phyloP scores from a whole-genome alignment of 805 yeast genomes.

The Ogataea ramenticola region DNA sequence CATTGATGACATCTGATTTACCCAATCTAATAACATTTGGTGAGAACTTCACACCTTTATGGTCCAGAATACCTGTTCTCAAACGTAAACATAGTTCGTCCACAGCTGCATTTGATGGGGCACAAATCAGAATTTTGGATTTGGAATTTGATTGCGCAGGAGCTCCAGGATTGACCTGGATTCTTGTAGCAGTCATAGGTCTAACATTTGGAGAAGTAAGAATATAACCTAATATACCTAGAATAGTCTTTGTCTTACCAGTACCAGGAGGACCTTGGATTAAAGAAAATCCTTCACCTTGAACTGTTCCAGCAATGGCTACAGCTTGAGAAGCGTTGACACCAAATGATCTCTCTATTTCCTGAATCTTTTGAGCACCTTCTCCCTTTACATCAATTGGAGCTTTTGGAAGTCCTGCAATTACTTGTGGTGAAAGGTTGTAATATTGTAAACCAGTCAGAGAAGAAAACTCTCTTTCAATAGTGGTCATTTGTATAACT shows the following conservation, averaged over 20 bases:
- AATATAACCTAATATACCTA: conserved; percentile 82
- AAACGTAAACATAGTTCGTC: conserved; percentile 88
- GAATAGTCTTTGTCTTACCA: conserved; percentile 94
- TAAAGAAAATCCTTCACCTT: conserved; percentile 66
- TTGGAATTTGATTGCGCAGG: conserved; percentile 7
- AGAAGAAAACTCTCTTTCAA: conserved; percentile 88
- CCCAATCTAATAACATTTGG: conserved; percentile 86
- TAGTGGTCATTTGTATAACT: conserved; percentile 81
- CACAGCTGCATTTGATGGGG: conserved; percentile 98
- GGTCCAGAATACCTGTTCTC: conserved; percentile 55
- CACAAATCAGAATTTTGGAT: conserved; percentile 78
- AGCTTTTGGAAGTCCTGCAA: conserved; percentile 55
- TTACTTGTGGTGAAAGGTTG: conserved; percentile 61
- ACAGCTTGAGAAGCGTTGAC: conserved; percentile 87
- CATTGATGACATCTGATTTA: conserved; percentile 78
- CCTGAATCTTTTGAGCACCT: conserved; percentile 15
- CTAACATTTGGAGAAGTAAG: conserved; percentile 29
- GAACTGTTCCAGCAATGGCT: conserved; percentile 73
- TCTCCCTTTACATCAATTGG: conserved; percentile 32
- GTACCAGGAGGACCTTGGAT: conserved; percentile 99
- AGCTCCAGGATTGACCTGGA: background rate
- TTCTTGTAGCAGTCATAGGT: conserved; percentile 6
- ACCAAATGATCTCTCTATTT: conserved; percentile 41
- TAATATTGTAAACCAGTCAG: conserved; percentile 76
- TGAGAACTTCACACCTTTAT: conserved; percentile 42